Base-by-base conservation (phyloP, 176 grass and related monocot genomes). In the Musa troglodytarum region DNA sequence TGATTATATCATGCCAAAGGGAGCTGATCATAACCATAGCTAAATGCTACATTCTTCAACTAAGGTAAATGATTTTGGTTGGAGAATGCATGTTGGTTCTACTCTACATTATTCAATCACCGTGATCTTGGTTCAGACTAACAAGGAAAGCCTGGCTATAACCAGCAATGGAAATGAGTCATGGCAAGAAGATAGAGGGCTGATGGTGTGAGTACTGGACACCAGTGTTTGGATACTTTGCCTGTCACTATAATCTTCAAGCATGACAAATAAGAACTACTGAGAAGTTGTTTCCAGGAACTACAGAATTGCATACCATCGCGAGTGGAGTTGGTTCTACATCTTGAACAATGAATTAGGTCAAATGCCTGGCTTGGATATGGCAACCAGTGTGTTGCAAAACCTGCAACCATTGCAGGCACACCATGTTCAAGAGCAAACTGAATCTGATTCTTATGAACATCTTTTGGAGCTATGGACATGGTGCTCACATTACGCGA, bases 401-500 rank as follows among this genome's bases (percentile, higher is more conserved):
- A 83, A 65, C 77, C 81, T 67, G 85, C 85, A 57, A 83, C 73
- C 85, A 83, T 83, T 68, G 81, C 85, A 76, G 85, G 81, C 55
- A 87, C 81, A 52, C 79, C 82, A 55, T 81, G 85, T 43, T 87
- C 85, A 11, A 87, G 85, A 80, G 81, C 81, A 80, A 83, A 87
- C 50, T 87, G 85, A 83, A 87, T 87, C 58, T 87, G 85, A 87
- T 87, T 87, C 71, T 87, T 81, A 71, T 87, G 81, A 24, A 83
- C 76, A 50, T 87, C 85, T 79, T 87, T 87, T 54, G 85, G 85
- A 64, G 85, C 85, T 58, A 83, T 68, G 43, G 85, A 87, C 28
- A 83, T 71, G 62, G 85, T 87, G 49, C 73, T 63, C 13, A 87
- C 81, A 63, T 83, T 50, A 14, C 77, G 72, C 19, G 85, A 70